These are phyloP conservation scores for Phytopythium chamaehyphon DNA, from an alignment of 352 stramenopile genomes.

Conservation along the genomic window DNA sequence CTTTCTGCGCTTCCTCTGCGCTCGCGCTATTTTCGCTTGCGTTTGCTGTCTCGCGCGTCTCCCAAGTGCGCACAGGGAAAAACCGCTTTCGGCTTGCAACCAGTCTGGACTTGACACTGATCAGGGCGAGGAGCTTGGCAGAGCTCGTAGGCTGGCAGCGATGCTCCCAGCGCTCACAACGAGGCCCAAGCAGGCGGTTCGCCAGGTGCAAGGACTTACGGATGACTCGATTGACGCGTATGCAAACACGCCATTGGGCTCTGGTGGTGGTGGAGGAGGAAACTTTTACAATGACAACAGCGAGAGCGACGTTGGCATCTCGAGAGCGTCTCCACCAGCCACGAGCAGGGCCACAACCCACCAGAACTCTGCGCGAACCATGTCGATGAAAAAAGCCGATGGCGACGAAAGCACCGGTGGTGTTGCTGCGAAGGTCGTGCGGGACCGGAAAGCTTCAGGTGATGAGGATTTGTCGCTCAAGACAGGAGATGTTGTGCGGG, in stretches of 20 bases:
- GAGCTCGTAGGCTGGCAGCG: no score
- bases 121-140: no score
- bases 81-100: not conserved
- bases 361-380: slow-evolving; percentile 6
- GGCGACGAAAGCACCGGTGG: slow-evolving; percentile 16
- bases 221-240: slow-evolving; percentile 88
- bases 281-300: slow-evolving; percentile 61
- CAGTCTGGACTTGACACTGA: no score
- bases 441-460: slow-evolving; percentile 69
- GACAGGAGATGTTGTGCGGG: slow-evolving; percentile 60
- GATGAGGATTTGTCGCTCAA: slow-evolving; percentile 70
- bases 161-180: slow-evolving; percentile 81
- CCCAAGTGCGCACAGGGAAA: not conserved
- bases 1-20: no score
- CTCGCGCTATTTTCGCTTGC: not conserved
- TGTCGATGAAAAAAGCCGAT: slow-evolving; percentile 15
- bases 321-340: slow-evolving; percentile 16
- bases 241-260: slow-evolving; percentile 47
- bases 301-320: slow-evolving; percentile 18
- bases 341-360: slow-evolving; percentile 6
- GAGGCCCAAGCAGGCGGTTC: slow-evolving; percentile 78
- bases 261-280: slow-evolving; percentile 9
- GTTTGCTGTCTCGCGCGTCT: not conserved
- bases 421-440: slow-evolving; percentile 51
- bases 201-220: slow-evolving; percentile 73